These are phyloP conservation scores for Paraleonurus japonicus DNA, from an alignment of 257 asterid species.

Conservation along the genomic window DNA sequence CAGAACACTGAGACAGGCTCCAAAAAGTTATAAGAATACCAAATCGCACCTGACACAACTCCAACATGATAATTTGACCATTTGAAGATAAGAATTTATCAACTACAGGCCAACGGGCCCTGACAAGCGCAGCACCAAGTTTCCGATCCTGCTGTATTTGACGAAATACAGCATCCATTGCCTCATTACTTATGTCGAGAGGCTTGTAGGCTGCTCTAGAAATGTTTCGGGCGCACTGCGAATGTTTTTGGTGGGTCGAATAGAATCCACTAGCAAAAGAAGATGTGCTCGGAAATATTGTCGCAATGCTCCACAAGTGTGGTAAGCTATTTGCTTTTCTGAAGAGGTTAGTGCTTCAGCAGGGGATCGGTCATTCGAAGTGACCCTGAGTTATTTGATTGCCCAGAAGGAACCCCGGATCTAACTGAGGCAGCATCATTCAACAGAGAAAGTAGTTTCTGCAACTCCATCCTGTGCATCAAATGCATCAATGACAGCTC, in stretches of 20 bases:
- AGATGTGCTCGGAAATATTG: slow-evolving; percentile 96
- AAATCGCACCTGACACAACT: slow-evolving; percentile 82
- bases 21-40: slow-evolving; percentile 6
- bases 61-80: slow-evolving; percentile 95
- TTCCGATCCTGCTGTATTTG: slow-evolving; percentile 89
- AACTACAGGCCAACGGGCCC: slow-evolving; percentile 87
- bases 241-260: slow-evolving; percentile 76
- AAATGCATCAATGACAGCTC: slow-evolving; percentile 87
- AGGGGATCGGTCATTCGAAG: slow-evolving; percentile 84
- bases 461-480: slow-evolving; percentile 93
- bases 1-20: background rate
- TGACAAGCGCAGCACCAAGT: slow-evolving; percentile 83
- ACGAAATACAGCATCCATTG: slow-evolving; percentile 86
- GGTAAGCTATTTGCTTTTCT: slow-evolving; percentile 96
- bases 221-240: slow-evolving; percentile 80
- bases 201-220: slow-evolving; percentile 92
- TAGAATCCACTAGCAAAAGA: slow-evolving; percentile 74
- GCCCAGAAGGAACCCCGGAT: slow-evolving; percentile 79
- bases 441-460: slow-evolving; percentile 72
- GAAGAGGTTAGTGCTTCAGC: slow-evolving; percentile 86
- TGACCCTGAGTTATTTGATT: slow-evolving; percentile 58
- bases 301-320: slow-evolving; percentile 84
- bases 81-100: slow-evolving; percentile 72
- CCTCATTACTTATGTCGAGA: slow-evolving; percentile 91
- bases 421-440: slow-evolving; percentile 97